Base-by-base conservation (phyloP, 768 basidiomycete species). In the Collybiopsis confluens region DNA sequence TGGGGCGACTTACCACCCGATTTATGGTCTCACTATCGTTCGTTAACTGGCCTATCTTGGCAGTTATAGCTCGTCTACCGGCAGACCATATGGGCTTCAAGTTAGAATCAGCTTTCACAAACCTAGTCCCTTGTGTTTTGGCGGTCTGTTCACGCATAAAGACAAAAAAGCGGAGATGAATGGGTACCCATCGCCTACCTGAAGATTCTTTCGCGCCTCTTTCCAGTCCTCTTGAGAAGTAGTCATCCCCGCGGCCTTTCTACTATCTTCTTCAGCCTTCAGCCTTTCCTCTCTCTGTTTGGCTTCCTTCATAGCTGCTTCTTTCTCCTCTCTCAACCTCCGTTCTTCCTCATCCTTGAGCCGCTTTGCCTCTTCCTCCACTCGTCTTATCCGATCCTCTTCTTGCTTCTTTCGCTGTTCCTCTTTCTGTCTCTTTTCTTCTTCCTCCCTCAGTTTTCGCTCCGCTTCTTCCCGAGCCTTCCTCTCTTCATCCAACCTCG, bases 1-100 rank as follows among this genome's bases (percentile, higher is more conserved):
- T 18, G 13, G 52, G 42, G 42, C 42, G 1, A 71, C 85, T 61
- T 67, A 89, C 85, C 60, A 92, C 88, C 23, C 79, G 79, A 35
- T 70, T 52, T 51, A 92, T 90, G 10, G 80, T 74, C 6, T 71
- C 62, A 1, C 68, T 55, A 54, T 92, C 87, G 57, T 88, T 86
- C 4, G 90, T 93, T 23, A 96, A 68, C 65, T 94, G 92, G 7
- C 92, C 92, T 44, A 96, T 84, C 67, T 88, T 92, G 26, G 90
- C 89, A 2, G 83, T 91, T 45, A 96, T 90, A 61, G 85, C 79
- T 42, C 93, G 81, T 23, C 92, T 84, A 46, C 78, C 73, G 47
- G 76, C 77, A 48, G 76, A 82, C 83, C 88, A 92, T 24, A 75
- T 69, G 10, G 82, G 69, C 64, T 83, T 88, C 54, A 76, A 62